Evolutionary conservation across 139 green algal species (phyloP).

Genomic region (Edaphochlamys debaryana): DNA sequence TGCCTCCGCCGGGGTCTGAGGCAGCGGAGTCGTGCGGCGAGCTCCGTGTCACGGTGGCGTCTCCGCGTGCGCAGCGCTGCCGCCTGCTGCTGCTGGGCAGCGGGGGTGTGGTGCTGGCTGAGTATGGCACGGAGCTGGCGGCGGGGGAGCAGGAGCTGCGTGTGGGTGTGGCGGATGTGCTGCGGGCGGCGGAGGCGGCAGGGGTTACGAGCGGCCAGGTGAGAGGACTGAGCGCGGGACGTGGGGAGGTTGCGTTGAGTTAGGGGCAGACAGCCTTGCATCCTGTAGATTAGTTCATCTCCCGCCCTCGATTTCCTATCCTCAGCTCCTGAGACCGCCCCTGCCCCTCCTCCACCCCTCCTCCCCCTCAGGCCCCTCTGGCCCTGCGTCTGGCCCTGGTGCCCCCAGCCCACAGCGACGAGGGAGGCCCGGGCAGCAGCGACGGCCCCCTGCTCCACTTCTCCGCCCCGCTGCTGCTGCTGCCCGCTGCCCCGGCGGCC

Average conservation of each 20-base stretch:
- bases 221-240: too few species aligned
- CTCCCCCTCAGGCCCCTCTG: too few species aligned
- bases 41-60: not conserved
- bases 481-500: not conserved
- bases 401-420: not conserved
- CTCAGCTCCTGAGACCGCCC: too few species aligned
- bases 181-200: too few species aligned
- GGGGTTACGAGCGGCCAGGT: too few species aligned
- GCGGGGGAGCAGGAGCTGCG: not conserved
- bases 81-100: not conserved
- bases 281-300: too few species aligned
- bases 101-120: not conserved
- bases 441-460: not conserved
- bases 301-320: too few species aligned
- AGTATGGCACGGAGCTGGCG: not conserved
- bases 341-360: too few species aligned
- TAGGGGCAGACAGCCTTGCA: too few species aligned
- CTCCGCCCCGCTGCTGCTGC: not conserved
- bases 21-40: too few species aligned
- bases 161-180: not conserved
- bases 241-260: too few species aligned
- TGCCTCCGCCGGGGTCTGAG: not conserved
- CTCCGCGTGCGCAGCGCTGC: not conserved
- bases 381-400: not conserved
- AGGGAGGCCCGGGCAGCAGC: not conserved